Base-by-base conservation (phyloP, 148 eudicot species). In the Agrostemma githago region DNA sequence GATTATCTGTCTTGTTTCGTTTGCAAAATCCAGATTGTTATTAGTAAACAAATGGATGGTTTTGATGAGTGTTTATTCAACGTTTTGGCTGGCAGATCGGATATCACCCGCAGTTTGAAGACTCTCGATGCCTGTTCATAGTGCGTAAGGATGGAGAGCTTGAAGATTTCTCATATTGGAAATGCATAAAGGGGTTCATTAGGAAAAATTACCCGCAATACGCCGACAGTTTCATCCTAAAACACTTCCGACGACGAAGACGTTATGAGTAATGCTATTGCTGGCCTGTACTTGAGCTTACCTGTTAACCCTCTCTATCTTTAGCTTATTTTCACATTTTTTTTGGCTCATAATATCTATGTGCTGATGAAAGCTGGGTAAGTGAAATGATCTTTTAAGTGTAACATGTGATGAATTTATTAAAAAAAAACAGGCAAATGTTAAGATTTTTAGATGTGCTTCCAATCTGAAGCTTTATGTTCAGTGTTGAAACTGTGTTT, bases 91-190 rank as follows among this genome's bases (percentile, higher is more conserved):
- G 67, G 66, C 90, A 91, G 97, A 66, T 94, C 59, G 97, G 93
- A 15, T 85, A 88, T 71, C 98, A 94, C 82, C 96, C 97, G 14
- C 70, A 89, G 74, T 91, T 89, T 79, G 87, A 87, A 72, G 82
- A 81, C 72, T 94, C 98, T 0, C 83, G 97, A 56, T 94, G 98
- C 74, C 75, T 94, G 76, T 94, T 94, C 84, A 87, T 94, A 77
- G 96, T 91, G 17, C 91, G 96, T 37, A 94, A 85, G 72, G 91
- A 94, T 74, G 97, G 97, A 64, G 88, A 83, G 75, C 21, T 80
- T 71, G 84, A 88, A 17, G 98, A 91, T 74, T 91, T 94, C 67
- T 94, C 96, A 21, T 94, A 89, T 77, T 89, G 97, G 98, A 91
- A 94, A 85, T 91, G 97, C 82, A 84, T 94, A 79, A 89, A 91